Evolutionary conservation across 2,329 filamentous ascomycete genomes (phyloP), one percentile per base, ranked within the genome.

Genomic region (Albophoma yamanashiensis): DNA sequence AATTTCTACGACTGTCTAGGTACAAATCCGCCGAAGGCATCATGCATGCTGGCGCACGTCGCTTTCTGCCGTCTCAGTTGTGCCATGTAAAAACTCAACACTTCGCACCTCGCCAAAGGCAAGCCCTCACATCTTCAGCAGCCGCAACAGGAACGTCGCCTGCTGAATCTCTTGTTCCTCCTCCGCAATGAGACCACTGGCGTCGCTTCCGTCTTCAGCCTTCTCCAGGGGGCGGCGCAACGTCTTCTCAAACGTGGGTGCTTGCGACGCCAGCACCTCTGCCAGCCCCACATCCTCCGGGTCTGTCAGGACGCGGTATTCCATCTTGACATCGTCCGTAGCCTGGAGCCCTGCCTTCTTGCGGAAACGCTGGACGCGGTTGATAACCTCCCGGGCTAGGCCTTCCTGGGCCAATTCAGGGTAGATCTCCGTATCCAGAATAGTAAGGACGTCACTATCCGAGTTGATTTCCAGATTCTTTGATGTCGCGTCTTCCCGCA

Each of bases 301-400:
- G 69, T 96, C 92, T 9, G 84, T 82, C 56, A 95, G 76, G 6
- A 97, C 85, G 61, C 81, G 82, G 76, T 96, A 97, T 73, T 95
- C 89, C 89, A 99, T 96, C 76, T 89, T 90, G 63, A 99, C 87
- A 70, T 97, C 94, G 70, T 99, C 94, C 0, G 93, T 97, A 1
- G 92, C 86, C 64, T 92, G 85, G 58, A 99, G 80, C 0, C 91
- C 91, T 9, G 92, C 92, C 79, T 94, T 94, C 84, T 99, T 99
- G 65, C 94, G 87, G 63, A 97, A 80, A 66, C 90, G 85, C 76
- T 99, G 94, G 27, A 99, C 89, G 47, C 93, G 87, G 73, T 96
- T 90, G 78, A 99, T 89, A 65, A 99, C 88, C 75, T 97, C 94
- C 68, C 94, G 84, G 1, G 90, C 93, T 59, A 99, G 76, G 59